Evolutionary conservation across 164 flowering plant species (phyloP).

Genomic region (Brasenia schreberi): DNA sequence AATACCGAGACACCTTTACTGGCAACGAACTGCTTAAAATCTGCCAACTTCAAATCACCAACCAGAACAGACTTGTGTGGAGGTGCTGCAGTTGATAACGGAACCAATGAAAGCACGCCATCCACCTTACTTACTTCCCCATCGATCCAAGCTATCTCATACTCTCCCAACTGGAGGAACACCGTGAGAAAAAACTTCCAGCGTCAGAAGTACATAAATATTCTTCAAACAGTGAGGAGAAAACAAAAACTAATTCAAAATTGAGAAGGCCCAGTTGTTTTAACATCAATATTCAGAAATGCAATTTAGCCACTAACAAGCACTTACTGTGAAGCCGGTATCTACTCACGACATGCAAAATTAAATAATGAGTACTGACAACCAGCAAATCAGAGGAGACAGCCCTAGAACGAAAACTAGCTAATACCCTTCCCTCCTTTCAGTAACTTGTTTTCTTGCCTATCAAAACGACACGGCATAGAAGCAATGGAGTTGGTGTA

Average conservation of each 20-base stretch:
- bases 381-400: too few species aligned
- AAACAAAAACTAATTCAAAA: neutral
- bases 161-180: constrained; percentile 70
- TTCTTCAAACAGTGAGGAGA: neutral
- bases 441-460: too few species aligned
- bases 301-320: too few species aligned
- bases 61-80: constrained; percentile 88
- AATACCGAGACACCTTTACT: constrained; percentile 83
- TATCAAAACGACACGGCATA: too few species aligned
- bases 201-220: neutral
- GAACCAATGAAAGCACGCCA: constrained; percentile 56
- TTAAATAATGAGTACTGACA: too few species aligned
- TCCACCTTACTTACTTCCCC: constrained; percentile 83
- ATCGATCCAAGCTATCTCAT: constrained; percentile 95
- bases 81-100: constrained; percentile 58
- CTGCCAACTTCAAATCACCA: constrained; percentile 91
- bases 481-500: too few species aligned
- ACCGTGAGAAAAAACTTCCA: neutral
- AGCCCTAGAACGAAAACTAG: too few species aligned
- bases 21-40: constrained; percentile 86
- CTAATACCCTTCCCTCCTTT: too few species aligned
- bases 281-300: too few species aligned
- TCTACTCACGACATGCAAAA: too few species aligned
- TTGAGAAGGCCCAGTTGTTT: too few species aligned
- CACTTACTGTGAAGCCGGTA: too few species aligned